These are phyloP conservation scores for Leptographium lundbergii DNA, from an alignment of 2,329 filamentous ascomycete species.

Conservation along the genomic window DNA sequence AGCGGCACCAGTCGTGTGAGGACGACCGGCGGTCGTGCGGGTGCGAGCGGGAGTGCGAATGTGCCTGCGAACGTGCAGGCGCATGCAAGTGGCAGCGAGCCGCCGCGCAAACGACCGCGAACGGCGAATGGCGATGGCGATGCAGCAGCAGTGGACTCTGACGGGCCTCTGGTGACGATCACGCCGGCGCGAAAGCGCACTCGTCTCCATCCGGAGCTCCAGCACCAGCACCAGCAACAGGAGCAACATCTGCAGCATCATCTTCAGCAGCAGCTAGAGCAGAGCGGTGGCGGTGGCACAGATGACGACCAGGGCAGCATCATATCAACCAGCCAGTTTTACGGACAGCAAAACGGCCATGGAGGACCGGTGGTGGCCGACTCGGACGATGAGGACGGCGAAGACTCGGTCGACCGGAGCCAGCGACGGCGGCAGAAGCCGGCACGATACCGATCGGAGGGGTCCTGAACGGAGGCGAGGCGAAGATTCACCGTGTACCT, in stretches of 20 bases:
- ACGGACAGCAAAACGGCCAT: neutral
- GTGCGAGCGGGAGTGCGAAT: neutral
- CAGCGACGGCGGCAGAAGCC: slow-evolving; percentile 11
- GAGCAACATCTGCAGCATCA: neutral
- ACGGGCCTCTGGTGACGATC: neutral
- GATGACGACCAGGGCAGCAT: slow-evolving; percentile 4
- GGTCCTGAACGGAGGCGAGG: too few relatives aligned
- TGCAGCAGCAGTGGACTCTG: neutral
- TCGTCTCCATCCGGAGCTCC: neutral
- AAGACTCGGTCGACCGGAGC: slow-evolving; percentile 5
- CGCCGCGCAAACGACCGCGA: neutral
- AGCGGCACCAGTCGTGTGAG: neutral
- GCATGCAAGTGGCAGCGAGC: neutral
- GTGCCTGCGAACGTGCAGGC: too few relatives aligned
- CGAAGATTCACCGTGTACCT: too few relatives aligned
- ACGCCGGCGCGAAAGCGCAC: neutral
- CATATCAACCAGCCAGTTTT: slow-evolving; percentile 2
- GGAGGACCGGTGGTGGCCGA: slow-evolving; percentile 5
- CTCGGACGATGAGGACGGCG: slow-evolving; percentile 7
- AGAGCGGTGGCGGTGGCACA: neutral
- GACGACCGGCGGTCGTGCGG: neutral
- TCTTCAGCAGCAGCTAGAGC: neutral
- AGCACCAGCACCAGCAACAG: neutral
- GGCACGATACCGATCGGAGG: slow-evolving; percentile 7
- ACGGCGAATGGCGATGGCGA: neutral